Evolutionary conservation across 495 filamentous ascomycete genomes (phyloP), one percentile per base, ranked within the genome.

Genomic region (Chaetomium tenue): DNA sequence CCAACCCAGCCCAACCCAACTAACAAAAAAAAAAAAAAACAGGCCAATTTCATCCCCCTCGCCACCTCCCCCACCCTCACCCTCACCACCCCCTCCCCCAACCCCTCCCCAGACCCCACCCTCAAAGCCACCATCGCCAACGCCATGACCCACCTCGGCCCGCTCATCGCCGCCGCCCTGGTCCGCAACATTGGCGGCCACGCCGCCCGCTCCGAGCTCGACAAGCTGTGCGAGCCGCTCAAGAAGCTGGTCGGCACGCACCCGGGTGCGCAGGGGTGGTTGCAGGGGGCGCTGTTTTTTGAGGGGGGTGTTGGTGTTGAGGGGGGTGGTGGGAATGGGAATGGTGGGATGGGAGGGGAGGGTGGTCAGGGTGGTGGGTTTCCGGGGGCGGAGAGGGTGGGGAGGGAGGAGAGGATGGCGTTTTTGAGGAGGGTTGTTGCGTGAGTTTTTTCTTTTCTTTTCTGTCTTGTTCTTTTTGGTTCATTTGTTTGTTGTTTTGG

Each of bases 141-240:
- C 20, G 83, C 83, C 37, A 81, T 89, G 65, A 71, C 79, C 13
- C 79, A 83, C 40, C 81, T 87, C 37, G 83, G 89, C 1, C 87
- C 88, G 0, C 76, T 83, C 16, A 71, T 91, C 25, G 79, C 83
- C 47, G 76, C 83, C 54, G 79, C 84, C 0, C 77, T 93, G 3
- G 77, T 90, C 18, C 76, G 76, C n/a, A 91, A 88, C 67, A 83
- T 92, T 59, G 86, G 88, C 16, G 93, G 93, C 3, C 83, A 83
- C 42, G 91, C 88, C 42, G 82, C 87, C 3, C 82, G 92, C 53
- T 91, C 88, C 59, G 92, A 97, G 68, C 77, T 96, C 0, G 88
- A 91, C 56, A 85, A 81, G 66, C 79, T 96, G 7, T 84, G 81
- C 61, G 90, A 93, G 52, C 90, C 90, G 30, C 81, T 97, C 20